Conservation (phyloP, 2,329 filamentous ascomycete genomes). For the Scolecobasidium constrictum region DNA sequence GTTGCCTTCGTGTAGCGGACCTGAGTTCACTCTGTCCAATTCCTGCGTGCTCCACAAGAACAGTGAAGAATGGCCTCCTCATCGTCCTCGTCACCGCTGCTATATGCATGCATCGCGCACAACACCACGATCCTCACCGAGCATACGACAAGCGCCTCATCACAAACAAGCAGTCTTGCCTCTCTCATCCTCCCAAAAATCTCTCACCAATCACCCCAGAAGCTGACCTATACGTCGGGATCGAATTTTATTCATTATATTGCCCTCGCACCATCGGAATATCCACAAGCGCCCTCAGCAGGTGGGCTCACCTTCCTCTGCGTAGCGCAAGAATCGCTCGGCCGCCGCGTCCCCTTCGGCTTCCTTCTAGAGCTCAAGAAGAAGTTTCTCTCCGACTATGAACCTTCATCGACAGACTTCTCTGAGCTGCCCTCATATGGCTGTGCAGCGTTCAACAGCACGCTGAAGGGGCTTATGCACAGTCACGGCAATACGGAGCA, state of each 20-base stretch:
- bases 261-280: slow-evolving; percentile 64
- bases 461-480: slow-evolving; percentile 67
- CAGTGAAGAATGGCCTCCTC: too few relatives aligned
- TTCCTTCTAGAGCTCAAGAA: slow-evolving; percentile 86
- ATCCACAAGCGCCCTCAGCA: slow-evolving; percentile 44
- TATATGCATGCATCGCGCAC: slow-evolving; percentile 73
- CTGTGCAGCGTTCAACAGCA: slow-evolving; percentile 73
- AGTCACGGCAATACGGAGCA: slow-evolving; percentile 72
- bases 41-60: too few relatives aligned
- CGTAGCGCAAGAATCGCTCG: slow-evolving; percentile 68
- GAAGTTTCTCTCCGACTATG: slow-evolving; percentile 67
- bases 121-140: slow-evolving; percentile 87
- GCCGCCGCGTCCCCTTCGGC: slow-evolving; percentile 82
- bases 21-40: too few relatives aligned
- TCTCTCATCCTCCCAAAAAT: slow-evolving; percentile 95
- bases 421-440: slow-evolving; percentile 76
- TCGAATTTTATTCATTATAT: slow-evolving; percentile 93
- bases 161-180: slow-evolving; percentile 74
- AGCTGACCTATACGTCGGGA: slow-evolving; percentile 90
- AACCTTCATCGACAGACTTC: slow-evolving; percentile 59
- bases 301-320: slow-evolving; percentile 88
- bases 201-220: slow-evolving; percentile 65
- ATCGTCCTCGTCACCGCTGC: slow-evolving; percentile 34
- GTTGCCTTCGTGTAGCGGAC: too few relatives aligned
- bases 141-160: slow-evolving; percentile 77